These are phyloP conservation scores for Speleostelium caveatum DNA, from an alignment of 78 protist species.

Conservation along the genomic window DNA sequence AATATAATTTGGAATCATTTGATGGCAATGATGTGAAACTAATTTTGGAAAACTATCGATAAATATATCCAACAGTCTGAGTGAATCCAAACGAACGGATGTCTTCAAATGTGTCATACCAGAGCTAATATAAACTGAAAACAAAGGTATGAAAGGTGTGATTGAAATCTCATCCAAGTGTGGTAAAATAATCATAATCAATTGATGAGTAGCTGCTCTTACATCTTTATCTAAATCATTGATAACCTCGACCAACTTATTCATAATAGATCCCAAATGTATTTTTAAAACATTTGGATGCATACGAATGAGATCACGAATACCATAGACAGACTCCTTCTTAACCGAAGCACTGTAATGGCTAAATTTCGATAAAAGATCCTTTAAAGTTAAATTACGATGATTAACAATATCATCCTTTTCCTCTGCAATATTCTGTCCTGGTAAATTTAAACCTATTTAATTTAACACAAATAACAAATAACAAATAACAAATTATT, in stretches of 20 bases:
- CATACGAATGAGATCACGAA: constrained; percentile 17
- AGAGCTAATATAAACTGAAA: constrained; percentile 53
- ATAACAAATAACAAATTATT: background rate
- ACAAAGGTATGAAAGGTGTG: constrained; percentile 77
- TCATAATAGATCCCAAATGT: constrained; percentile 64
- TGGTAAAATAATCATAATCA: constrained; percentile 21
- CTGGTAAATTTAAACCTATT: constrained; percentile 67
- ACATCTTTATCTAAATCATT: constrained; percentile 71
- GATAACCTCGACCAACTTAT: constrained; percentile 46
- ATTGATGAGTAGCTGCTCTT: constrained; percentile 13
- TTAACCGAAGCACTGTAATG: constrained; percentile 60
- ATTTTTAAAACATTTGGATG: constrained; percentile 27
- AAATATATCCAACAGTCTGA: constrained; percentile 66
- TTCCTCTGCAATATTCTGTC: constrained; percentile 43
- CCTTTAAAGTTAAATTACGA: constrained; percentile 69
- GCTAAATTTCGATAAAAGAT: constrained; percentile 32
- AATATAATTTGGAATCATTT: constrained; percentile 66
- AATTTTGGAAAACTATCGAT: constrained; percentile 57
- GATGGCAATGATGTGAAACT: constrained; percentile 28
- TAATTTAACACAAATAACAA: background rate
- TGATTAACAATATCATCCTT: constrained; percentile 69
- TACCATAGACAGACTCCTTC: constrained; percentile 47
- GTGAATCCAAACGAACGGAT: constrained; percentile 74
- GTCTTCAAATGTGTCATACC: constrained; percentile 80
- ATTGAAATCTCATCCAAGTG: constrained; percentile 31